Evolutionary conservation across 106 monocot species (phyloP).

Genomic region (Dactylorhiza incarnata): DNA sequence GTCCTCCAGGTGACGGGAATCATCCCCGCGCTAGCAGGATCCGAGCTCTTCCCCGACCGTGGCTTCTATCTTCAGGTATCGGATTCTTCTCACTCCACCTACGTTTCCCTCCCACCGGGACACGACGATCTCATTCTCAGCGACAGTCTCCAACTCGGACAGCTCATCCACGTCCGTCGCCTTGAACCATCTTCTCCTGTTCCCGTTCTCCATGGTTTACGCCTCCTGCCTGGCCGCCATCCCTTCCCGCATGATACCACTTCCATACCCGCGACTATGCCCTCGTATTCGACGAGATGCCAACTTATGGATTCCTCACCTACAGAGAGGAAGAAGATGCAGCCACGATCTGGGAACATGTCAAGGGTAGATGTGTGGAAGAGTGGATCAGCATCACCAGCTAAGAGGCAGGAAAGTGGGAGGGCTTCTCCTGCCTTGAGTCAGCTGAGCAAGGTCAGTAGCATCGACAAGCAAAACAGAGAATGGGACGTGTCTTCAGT

Average conservation of each 20-base stretch:
- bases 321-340: background rate
- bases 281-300: background rate
- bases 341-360: background rate
- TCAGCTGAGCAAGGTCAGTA: too few species aligned
- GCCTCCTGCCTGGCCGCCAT: slow-evolving; percentile 30
- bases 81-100: slow-evolving; percentile 50
- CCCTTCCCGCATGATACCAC: slow-evolving; percentile 11
- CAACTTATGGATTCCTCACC: background rate
- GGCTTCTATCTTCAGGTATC: slow-evolving; percentile 57
- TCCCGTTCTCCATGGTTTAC: slow-evolving; percentile 39
- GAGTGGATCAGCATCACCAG: too few species aligned
- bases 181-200: slow-evolving; percentile 36
- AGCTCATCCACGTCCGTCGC: slow-evolving; percentile 39
- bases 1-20: slow-evolving; percentile 47
- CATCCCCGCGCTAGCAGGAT: slow-evolving; percentile 24
- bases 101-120: slow-evolving; percentile 41
- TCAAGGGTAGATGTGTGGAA: background rate
- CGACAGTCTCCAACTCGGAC: slow-evolving; percentile 52
- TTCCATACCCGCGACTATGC: background rate
- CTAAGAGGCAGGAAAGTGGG: too few species aligned
- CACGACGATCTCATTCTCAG: slow-evolving; percentile 42
- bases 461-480: too few species aligned
- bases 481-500: too few species aligned
- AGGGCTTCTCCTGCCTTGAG: too few species aligned
- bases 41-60: slow-evolving; percentile 34